Conservation (phyloP, 306 rosid genomes). For the Gynostemma pentaphyllum region DNA sequence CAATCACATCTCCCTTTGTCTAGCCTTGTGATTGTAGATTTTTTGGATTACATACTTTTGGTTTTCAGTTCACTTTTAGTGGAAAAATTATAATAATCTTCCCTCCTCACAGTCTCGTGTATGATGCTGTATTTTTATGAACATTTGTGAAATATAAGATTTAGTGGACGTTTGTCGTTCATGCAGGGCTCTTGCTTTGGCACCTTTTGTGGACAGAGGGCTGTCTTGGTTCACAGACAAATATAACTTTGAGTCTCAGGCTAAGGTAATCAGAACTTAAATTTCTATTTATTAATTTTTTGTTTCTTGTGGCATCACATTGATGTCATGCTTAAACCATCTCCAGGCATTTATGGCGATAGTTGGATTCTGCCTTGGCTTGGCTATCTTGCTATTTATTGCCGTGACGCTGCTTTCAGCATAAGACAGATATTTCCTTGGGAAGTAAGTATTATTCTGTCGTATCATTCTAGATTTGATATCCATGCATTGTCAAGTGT, state of each 20-base stretch:
- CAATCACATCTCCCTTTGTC: no score
- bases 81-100: no score
- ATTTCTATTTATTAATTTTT: not conserved
- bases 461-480: not conserved
- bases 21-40: no score
- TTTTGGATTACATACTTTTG: no score
- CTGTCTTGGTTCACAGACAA: constrained; percentile 69
- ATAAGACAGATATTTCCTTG: constrained; percentile 11
- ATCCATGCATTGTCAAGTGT: not conserved
- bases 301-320: constrained; percentile 3
- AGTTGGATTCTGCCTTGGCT: constrained; percentile 55
- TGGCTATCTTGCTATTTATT: constrained; percentile 55
- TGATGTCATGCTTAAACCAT: not conserved
- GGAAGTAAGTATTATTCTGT: not conserved
- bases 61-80: no score
- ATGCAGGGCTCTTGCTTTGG: constrained; percentile 77
- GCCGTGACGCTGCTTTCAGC: constrained; percentile 68
- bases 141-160: not conserved
- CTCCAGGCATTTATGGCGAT: constrained; percentile 64
- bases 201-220: constrained; percentile 71
- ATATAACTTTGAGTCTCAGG: constrained; percentile 68
- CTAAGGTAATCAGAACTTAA: constrained; percentile 29
- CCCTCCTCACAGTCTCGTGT: no score
- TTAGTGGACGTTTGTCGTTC: not conserved
- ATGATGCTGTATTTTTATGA: not conserved